Evolutionary conservation across 129 eudicot species (phyloP).

Genomic region (Artemisia annua): DNA sequence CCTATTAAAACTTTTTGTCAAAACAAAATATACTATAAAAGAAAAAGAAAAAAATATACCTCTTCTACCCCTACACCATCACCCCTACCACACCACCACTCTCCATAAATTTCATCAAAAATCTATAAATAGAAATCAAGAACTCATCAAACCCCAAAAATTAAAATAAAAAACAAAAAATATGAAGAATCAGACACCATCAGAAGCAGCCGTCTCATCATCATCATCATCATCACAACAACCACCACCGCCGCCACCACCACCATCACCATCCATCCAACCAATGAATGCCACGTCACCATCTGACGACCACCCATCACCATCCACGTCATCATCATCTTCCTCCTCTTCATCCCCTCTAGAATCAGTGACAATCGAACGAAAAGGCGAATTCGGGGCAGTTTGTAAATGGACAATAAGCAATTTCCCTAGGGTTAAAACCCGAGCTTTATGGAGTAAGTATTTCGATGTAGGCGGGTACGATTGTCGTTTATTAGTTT

Average conservation of each 20-base stretch:
- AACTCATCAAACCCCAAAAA: background rate
- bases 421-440: conserved; percentile 69
- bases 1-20: background rate
- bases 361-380: conserved; percentile 71
- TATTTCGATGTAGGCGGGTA: conserved; percentile 97
- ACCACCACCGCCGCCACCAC: conserved; percentile 30
- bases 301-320: conserved; percentile 57
- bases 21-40: background rate
- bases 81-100: conserved; percentile 18
- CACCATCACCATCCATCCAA: conserved; percentile 32
- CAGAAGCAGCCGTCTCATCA: conserved; percentile 43
- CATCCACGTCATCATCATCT: conserved; percentile 34
- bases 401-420: conserved; percentile 79
- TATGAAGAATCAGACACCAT: conserved; percentile 40
- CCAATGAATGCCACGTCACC: conserved; percentile 26
- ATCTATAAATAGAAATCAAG: conserved; percentile 34
- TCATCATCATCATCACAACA: conserved; percentile 37
- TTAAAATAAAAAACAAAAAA: background rate
- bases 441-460: conserved; percentile 93
- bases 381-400: conserved; percentile 73
- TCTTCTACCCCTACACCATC: conserved; percentile 7
- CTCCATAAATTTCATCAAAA: conserved; percentile 30
- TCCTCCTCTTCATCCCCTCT: conserved; percentile 37
- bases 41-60: background rate
- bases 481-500: conserved; percentile 82